phyloP scores from a whole-genome alignment of 306 rosid genomes.

The Calophaca sinica region DNA sequence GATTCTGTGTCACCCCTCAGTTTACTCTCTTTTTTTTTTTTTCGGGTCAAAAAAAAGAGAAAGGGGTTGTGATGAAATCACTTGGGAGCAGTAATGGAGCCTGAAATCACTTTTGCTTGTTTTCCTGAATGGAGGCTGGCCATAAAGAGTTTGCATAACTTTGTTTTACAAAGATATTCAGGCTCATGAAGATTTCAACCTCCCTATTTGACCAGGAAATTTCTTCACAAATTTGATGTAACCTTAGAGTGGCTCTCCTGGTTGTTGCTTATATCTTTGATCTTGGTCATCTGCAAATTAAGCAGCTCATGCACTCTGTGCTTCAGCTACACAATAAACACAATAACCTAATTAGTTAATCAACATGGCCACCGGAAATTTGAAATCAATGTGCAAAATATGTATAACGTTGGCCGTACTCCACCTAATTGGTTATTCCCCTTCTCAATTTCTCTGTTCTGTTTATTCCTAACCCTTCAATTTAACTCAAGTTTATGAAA shows the following conservation, averaged over 20 bases:
- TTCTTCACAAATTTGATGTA: slow-evolving; percentile 32
- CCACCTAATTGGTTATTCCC: not conserved
- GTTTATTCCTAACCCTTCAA: not conserved
- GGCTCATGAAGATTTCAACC: slow-evolving; percentile 38
- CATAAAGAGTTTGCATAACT: slow-evolving; percentile 33
- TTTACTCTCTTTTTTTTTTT: not conserved
- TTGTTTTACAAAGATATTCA: slow-evolving; percentile 23
- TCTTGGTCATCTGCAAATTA: slow-evolving; percentile 67
- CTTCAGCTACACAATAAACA: slow-evolving; percentile 66
- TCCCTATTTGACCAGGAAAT: slow-evolving; percentile 20
- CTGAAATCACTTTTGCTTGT: slow-evolving; percentile 16
- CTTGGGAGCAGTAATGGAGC: slow-evolving; percentile 16
- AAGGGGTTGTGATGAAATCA: not conserved
- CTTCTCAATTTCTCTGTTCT: not conserved
- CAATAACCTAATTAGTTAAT: slow-evolving; percentile 11
- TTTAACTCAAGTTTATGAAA: slow-evolving; percentile 14
- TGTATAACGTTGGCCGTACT: not conserved
- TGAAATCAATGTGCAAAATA: not conserved
- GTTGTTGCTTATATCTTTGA: slow-evolving; percentile 46
- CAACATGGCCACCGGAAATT: not conserved
- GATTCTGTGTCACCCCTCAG: slow-evolving; percentile 7
- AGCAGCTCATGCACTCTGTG: slow-evolving; percentile 76
- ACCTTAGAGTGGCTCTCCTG: slow-evolving; percentile 32
- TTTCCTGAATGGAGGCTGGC: slow-evolving; percentile 29
- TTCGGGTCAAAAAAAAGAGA: too few relatives aligned